Conservation (phyloP, 2,329 filamentous ascomycete genomes). For the Davidsoniella eucalypti region DNA sequence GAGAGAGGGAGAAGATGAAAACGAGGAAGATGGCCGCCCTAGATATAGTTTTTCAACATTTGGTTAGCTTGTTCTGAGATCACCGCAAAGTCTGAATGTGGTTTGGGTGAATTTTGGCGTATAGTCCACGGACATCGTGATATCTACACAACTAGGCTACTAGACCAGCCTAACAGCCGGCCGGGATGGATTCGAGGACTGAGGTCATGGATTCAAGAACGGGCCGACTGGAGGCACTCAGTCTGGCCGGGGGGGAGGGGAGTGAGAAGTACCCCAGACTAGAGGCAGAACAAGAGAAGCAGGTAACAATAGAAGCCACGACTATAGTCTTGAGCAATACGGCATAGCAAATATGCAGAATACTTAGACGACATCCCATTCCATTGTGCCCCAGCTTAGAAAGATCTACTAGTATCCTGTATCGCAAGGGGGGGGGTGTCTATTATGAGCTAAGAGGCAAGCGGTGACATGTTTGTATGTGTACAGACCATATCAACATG, state of each 20-base stretch:
- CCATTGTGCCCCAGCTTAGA: too few relatives aligned
- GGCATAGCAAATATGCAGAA: neutral
- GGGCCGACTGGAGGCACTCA: constrained; percentile 11
- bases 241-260: neutral
- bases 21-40: constrained; percentile 7
- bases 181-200: neutral
- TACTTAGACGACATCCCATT: neutral
- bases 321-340: neutral
- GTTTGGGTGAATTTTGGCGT: neutral
- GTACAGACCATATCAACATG: too few relatives aligned
- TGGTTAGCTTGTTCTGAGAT: constrained; percentile 1
- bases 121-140: neutral
- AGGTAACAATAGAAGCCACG: neutral
- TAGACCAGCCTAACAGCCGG: neutral
- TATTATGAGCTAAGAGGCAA: neutral
- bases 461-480: too few relatives aligned
- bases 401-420: neutral
- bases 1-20: constrained; percentile 5
- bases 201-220: constrained; percentile 8
- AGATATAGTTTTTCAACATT: constrained; percentile 10
- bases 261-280: neutral
- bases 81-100: neutral
- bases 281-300: neutral
- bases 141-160: neutral
- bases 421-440: neutral